Evolutionary conservation across 768 basidiomycete genomes (phyloP).

Genomic region (Galerina sulciceps): DNA sequence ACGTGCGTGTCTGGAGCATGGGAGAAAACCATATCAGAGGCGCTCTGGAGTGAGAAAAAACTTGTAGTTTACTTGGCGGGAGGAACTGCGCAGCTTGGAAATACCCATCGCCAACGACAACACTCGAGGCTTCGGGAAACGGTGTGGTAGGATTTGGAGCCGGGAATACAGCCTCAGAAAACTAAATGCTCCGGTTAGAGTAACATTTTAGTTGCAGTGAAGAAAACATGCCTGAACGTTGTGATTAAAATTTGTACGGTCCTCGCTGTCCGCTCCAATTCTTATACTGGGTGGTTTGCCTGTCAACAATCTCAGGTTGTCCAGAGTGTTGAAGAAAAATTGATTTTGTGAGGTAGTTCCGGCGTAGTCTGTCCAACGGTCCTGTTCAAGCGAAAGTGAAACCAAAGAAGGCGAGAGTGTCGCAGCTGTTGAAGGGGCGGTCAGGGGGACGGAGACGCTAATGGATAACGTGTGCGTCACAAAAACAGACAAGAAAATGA

Average conservation of each 20-base stretch:
- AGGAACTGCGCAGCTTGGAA: conserved; percentile 58
- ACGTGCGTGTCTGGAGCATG: conserved; percentile 54
- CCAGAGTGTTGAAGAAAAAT: conserved; percentile 64
- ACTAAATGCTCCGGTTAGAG: conserved; percentile 29
- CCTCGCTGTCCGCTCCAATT: conserved; percentile 63
- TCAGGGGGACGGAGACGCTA: conserved; percentile 3
- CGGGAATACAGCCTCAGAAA: conserved; percentile 54
- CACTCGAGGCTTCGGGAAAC: conserved; percentile 68
- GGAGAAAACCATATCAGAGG: not conserved
- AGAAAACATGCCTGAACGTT: conserved; percentile 44
- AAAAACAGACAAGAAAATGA: not conserved
- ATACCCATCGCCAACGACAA: conserved; percentile 61
- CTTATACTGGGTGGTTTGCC: conserved; percentile 59
- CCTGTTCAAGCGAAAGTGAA: conserved; percentile 73
- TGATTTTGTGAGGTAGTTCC: conserved; percentile 55
- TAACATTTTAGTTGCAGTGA: not conserved
- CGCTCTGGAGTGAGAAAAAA: conserved; percentile 2
- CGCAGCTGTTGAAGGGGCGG: conserved; percentile 5
- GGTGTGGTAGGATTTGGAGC: conserved; percentile 52
- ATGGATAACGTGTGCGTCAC: not conserved
- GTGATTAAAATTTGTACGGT: conserved; percentile 60
- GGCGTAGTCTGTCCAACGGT: conserved; percentile 72
- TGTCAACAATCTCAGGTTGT: conserved; percentile 57
- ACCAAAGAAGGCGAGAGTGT: conserved; percentile 44
- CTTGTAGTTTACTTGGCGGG: conserved; percentile 45